These are phyloP conservation scores for Candida caryicola DNA, from an alignment of 805 yeast genomes.

Conservation along the genomic window DNA sequence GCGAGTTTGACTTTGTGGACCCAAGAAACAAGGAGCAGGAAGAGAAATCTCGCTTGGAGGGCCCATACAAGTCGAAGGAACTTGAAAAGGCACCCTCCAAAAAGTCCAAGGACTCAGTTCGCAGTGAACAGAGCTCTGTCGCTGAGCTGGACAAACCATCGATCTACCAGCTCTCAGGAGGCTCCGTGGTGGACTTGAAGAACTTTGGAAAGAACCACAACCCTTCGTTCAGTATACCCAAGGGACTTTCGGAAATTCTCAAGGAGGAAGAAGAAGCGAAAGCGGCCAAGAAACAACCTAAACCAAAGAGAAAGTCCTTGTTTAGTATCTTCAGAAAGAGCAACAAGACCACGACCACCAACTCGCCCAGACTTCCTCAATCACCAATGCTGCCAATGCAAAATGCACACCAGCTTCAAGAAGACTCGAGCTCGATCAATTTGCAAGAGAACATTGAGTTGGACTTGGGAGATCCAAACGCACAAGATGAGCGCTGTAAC, in stretches of 20 bases:
- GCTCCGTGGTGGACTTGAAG: constrained; percentile 38
- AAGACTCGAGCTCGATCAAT: not conserved
- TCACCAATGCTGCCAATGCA: constrained; percentile 10
- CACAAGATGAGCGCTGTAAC: no score
- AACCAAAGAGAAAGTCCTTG: constrained; percentile 29
- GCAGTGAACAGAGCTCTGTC: not conserved
- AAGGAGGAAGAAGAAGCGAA: constrained; percentile 6
- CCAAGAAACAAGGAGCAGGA: not conserved
- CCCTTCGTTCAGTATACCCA: constrained; percentile 31
- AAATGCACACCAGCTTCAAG: not conserved
- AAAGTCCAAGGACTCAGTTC: no score
- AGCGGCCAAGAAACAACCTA: constrained; percentile 3
- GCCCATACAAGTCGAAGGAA: constrained; percentile 1
- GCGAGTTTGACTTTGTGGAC: constrained; percentile 3
- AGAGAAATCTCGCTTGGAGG: not conserved
- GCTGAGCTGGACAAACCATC: constrained; percentile 10
- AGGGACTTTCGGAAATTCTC: constrained; percentile 11
- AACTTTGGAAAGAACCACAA: constrained; percentile 39
- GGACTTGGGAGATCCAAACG: no score
- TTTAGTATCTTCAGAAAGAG: constrained; percentile 34
- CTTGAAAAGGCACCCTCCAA: not conserved
- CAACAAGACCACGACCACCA: constrained; percentile 10
- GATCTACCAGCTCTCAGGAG: constrained; percentile 17
- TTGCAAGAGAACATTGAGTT: no score
- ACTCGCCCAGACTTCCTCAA: constrained; percentile 13